Evolutionary conservation across 2,329 filamentous ascomycete species (phyloP), one percentile per base, ranked within the genome.

Genomic region (Diaporthe australafricana): DNA sequence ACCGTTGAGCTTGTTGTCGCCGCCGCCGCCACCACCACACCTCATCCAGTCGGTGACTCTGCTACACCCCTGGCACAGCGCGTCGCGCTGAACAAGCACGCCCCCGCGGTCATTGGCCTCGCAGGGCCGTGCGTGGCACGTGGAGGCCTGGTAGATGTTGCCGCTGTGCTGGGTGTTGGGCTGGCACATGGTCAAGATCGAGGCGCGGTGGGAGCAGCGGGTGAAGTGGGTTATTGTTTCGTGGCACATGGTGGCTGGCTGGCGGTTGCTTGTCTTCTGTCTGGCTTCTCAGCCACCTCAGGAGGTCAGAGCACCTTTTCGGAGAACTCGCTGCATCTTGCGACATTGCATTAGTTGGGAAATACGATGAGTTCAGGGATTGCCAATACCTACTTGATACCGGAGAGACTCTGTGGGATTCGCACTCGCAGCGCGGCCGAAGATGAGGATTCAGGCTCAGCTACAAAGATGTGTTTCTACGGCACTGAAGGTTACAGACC

Each of bases 161-260:
- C 40, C 38, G 22, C n/a, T n/a, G n/a, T 50, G 1, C 14, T 50
- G 40, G n/a, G 2, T 45, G 32, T 22, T 32, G 11, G 20, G 63
- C 20, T n/a, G 22, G 11, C 63, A 67, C 35, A 17, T 7, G 17
- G 5, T 55, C 12, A 2, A 40, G 63, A 22, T 30, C 7, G 35
- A n/a, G 48, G 7, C 22, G 48, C 25, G 48, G 63, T 67, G 63
- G 25, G 35, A 52, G 17, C 63, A 67, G 35, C 20, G 32, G 25
- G 2, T 55, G 25, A 67, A 67, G 17, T 67, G 35, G 20, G 63
- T 67, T 22, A 20, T n/a, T 6, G 40, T 35, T 20, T 4, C 32
- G 48, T 55, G 14, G 38, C 63, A 67, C 63, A 67, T 67, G 1
- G 11, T 45, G 35, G 35, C 25, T 67, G 48, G 25, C n/a, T n/a